Conservation (phyloP, 176 grass and related monocot genomes). For the Lolium perenne region DNA sequence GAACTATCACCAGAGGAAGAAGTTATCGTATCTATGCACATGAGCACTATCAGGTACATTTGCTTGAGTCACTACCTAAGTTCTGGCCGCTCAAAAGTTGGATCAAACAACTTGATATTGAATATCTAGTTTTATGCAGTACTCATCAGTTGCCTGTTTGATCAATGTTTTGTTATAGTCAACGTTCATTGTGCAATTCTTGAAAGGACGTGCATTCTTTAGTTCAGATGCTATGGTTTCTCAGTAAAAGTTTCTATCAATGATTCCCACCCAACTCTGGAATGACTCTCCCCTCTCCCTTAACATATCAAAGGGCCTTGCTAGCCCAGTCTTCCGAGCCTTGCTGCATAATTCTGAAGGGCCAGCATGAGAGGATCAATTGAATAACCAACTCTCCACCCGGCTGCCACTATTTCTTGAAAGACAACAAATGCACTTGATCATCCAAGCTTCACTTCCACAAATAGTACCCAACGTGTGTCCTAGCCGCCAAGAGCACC, state of each 20-base stretch:
- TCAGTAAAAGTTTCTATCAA: background rate
- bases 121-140: slow-evolving; percentile 1
- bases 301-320: too few species aligned
- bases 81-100: slow-evolving; percentile 13
- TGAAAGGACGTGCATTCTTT: slow-evolving; percentile 16
- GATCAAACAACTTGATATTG: slow-evolving; percentile 26
- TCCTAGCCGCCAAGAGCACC: too few species aligned
- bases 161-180: slow-evolving; percentile 21
- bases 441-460: too few species aligned
- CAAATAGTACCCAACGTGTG: too few species aligned
- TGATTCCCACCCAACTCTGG: background rate
- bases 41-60: slow-evolving; percentile 88
- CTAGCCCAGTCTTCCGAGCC: too few species aligned
- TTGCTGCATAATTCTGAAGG: too few species aligned
- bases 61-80: background rate
- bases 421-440: too few species aligned
- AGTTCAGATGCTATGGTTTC: background rate
- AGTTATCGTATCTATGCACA: slow-evolving; percentile 86
- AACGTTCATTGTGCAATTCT: slow-evolving; percentile 21
- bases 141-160: slow-evolving; percentile 34
- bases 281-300: background rate
- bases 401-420: too few species aligned
- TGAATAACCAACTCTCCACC: too few species aligned
- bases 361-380: too few species aligned
- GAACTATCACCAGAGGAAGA: slow-evolving; percentile 97